Conservation (phyloP, 176 grass and related monocot genomes). For the Lolium multiflorum region DNA sequence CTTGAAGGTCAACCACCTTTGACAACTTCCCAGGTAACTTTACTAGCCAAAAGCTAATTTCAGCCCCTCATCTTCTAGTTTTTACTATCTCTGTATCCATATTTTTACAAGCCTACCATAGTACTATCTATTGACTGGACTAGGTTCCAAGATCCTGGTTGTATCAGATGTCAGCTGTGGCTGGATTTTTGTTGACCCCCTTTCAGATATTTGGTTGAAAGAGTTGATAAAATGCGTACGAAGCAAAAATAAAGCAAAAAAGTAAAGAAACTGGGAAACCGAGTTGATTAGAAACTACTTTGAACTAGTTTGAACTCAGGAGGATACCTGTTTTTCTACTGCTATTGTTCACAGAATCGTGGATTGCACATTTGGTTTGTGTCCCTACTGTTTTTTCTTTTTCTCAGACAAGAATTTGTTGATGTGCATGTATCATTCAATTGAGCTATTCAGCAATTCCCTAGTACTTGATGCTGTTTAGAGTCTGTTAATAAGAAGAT, state of each 20-base stretch:
- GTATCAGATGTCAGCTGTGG: background rate
- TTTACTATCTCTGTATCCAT: background rate
- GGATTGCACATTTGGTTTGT: background rate
- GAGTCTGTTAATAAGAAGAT: background rate
- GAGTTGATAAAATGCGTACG: background rate
- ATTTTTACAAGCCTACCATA: background rate
- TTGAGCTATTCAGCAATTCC: slow-evolving; percentile 31
- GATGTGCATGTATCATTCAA: background rate
- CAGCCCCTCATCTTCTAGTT: background rate
- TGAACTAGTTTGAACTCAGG: background rate
- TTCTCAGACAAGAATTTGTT: slow-evolving; percentile 3
- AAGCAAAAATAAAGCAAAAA: slow-evolving; percentile 9
- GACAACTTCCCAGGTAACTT: slow-evolving; percentile 67
- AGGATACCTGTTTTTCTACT: background rate
- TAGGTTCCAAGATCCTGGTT: background rate
- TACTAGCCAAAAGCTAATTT: background rate
- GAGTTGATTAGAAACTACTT: background rate
- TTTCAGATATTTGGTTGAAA: background rate
- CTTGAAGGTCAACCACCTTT: slow-evolving; percentile 71
- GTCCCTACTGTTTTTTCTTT: slow-evolving; percentile 9
- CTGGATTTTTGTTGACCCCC: background rate
- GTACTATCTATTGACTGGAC: background rate
- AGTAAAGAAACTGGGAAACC: slow-evolving; percentile 13
- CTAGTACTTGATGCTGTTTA: background rate
- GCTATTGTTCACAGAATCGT: background rate